A percentile compares a stretch with the other conserved stretches of the same genome.
Conservation (phyloP, 2,329 filamentous ascomycete species). For the Aaosphaeria arxii region DNA sequence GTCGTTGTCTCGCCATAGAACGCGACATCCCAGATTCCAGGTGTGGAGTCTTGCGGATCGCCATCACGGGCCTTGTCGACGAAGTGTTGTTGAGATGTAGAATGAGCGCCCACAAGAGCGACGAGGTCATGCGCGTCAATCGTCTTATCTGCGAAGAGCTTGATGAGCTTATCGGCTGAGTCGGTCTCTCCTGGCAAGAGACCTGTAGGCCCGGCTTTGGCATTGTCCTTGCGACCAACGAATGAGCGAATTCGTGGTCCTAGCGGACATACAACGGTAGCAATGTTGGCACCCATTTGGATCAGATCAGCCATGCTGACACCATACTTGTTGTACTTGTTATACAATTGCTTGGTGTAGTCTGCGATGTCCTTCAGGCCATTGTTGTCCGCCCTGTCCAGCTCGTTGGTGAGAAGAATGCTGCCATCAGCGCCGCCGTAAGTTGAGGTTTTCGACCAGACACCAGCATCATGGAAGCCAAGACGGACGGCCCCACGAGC, state of each 20-base stretch:
- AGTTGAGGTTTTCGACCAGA: conserved; percentile 24
- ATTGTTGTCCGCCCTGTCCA: conserved; percentile 25
- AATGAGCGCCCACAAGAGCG: conserved; percentile 37
- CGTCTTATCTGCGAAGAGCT: conserved; percentile 38
- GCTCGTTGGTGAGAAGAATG: conserved; percentile 29
- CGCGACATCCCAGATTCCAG: conserved; percentile 36
- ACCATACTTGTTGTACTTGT: conserved; percentile 31
- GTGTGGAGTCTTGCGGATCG: conserved; percentile 35
- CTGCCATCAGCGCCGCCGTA: conserved; percentile 33
- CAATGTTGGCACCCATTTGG: conserved; percentile 37
- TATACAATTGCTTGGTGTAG: conserved; percentile 29
- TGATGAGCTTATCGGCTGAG: conserved; percentile 31
- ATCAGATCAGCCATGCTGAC: conserved; percentile 39
- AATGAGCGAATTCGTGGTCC: conserved; percentile 38
- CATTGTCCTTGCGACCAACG: conserved; percentile 38
- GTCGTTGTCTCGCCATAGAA: conserved; percentile 35
- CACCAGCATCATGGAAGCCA: conserved; percentile 33
- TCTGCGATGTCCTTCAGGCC: conserved; percentile 23
- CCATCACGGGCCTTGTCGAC: conserved; percentile 28
- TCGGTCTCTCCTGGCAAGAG: conserved; percentile 32
- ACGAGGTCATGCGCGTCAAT: conserved; percentile 37
- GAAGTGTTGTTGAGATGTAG: conserved; percentile 36
- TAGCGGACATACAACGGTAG: conserved; percentile 38
- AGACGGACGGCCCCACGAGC: conserved; percentile 31
- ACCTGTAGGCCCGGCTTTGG: conserved; percentile 28